Base-by-base conservation (phyloP, 192 early-diverging fungal species). In the Entomortierella lignicola region DNA sequence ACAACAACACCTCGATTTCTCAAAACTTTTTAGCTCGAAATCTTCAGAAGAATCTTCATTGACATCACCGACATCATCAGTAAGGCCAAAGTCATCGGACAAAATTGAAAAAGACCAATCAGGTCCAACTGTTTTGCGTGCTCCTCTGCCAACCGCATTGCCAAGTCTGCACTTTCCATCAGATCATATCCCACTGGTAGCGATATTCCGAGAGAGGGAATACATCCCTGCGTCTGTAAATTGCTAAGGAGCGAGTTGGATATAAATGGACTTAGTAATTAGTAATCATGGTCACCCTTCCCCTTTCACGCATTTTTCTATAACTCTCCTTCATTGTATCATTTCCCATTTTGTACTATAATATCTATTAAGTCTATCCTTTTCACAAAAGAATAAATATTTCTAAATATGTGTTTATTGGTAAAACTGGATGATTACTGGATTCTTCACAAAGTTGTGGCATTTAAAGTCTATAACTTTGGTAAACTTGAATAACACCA, bases 161-260 rank as follows among this genome's bases (percentile, higher is more conserved):
- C 75, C 75, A 10, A 70, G 63, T 50, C 61, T 70, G 27, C 42
- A 79, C 26, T 79, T 79, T 30, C 75, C 75, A 15, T 79, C 75
- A 32, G 75, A 79, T 27, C 75, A 79, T 30, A 69, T 79, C 27
- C 75, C 75, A 4, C 30, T 79, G 56, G 75, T 67, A 7, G 67
- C 75, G 0, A 55, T 79, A 0, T 79, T 70, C 47, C 75, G 75
- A 0, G 75, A 79, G 57, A 67, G 67, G 7, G 75, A 79, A 18
- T 60, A 79, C 17, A 23, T 62, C 26, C 55, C 52, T 47, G 44
- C 44, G 17, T 47, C 34, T 37, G 34, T 10, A 37, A 37, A 37
- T 37, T 37, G 34, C 34, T 37, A 37, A 37, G 5, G 10, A 10
- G 34, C 10, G 34, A 10, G 10, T 10, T 4, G 34, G 34, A n/a